Base-by-base conservation (phyloP, 768 basidiomycete genomes). In the Fistulinella prunicolor region DNA sequence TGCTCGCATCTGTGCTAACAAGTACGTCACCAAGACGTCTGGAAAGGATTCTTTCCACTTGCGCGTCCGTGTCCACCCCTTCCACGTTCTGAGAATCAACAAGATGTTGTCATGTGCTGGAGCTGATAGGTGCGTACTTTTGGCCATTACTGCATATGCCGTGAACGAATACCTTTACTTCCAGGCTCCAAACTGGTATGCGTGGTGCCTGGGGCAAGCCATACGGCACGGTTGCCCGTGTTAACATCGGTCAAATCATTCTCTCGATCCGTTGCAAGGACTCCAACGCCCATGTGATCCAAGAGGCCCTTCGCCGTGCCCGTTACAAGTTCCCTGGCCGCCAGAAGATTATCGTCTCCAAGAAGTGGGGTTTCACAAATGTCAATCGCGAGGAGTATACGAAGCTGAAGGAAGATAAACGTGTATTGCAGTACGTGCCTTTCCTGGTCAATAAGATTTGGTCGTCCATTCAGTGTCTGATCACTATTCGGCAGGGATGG, bases 31-130 rank as follows among this genome's bases (percentile, higher is more conserved):
- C 64, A 97, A 99, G 83, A 92, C 89, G 4, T 83, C 88, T 24
- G 95, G 96, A 64, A 98, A 98, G 77, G 95, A 99, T 62, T 90
- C 94, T 5, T 98, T 99, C 94, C 95, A 99, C 70, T 70, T 98
- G 70, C 83, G 95, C 59, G 92, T 99, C 60, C 89, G 94, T 52
- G 91, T 90, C 49, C 95, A 99, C 76, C 96, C 95, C 36, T 96
- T 87, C 91, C 96, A 99, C 70, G 92, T 98, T 62, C 73, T 99
- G 74, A 89, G 96, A 55, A 96, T 96, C 85, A 96, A 98, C 89
- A 98, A 99, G 86, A 98, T 96, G 91, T 89, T 98, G 80, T 89
- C 86, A 50, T 98, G 96, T 69, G 96, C 96, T 61, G 95, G 96
- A 60, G 94, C 96, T 62, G 96, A 99, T 92, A 79, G 91, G 90